Evolutionary conservation across 257 asterid species (phyloP), one percentile per base, ranked within the genome.

Genomic region (Solanum verrucosum): DNA sequence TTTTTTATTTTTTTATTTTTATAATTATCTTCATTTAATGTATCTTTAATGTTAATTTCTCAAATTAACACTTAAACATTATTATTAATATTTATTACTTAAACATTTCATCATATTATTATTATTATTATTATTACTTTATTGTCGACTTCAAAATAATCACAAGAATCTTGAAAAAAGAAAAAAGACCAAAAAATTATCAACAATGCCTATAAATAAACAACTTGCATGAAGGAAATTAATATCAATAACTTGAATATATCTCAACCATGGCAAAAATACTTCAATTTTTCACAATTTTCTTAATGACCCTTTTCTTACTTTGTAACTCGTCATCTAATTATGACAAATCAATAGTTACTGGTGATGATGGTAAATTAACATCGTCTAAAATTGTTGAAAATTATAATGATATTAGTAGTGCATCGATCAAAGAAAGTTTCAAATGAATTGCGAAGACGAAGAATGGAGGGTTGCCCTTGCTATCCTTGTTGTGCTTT

Each of bases 401-500:
- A 78, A 78, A 42, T 7, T 3, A 78, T 6, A 14, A 78, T 44
- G 18, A 40, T 25, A 25, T 37, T 75, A 23, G 1, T 37, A 13
- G 1, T 35, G 49, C 31, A n/a, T n/a, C n/a, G n/a, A 34, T 74
- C 52, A 74, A 74, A 74, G 18, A 21, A 5, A 34, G 1, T 10
- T 74, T 35, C 49, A 1, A 15, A 35, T 15, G 34, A 75, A 7
- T 14, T 77, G 84, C 35, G 60, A 13, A 37, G 86, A 35, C 21
- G 77, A 38, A 35, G 73, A 84, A 46, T 84, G 56, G 87, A 84
- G 73, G 44, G 75, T 33, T 84, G 74, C 87, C 75, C 87, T 84
- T 84, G 87, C 73, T 84, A 84, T 84, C 75, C 87, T 60, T 84
- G 75, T 7, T 84, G 87, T n/a, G 75, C 87, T 10, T 35, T 21